Evolutionary conservation across 2,329 filamentous ascomycete species (phyloP), one percentile per base, ranked within the genome.

Genomic region (Talaromyces verruculosus): DNA sequence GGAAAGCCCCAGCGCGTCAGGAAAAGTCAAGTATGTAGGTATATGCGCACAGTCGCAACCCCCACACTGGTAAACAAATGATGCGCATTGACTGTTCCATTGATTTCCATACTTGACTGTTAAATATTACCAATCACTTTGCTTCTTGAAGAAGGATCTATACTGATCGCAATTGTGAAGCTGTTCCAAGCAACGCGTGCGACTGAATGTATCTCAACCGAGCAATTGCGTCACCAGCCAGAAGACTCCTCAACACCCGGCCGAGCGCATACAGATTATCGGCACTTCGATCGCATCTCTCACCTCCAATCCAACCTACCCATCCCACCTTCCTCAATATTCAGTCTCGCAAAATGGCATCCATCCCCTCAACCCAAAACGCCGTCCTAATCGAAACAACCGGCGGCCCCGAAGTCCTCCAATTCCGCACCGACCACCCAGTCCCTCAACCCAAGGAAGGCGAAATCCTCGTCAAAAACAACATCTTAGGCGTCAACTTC

Each of bases 401-500:
- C 22, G 91, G 91, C 67, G 90, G 88, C 8, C 82, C 85, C 1
- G 90, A 92, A 53, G 90, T 92, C 25, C 81, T 94, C 22, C 81
- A 92, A 73, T 88, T 89, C 78, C 89, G 85, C 72, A 87, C 87
- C 19, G 87, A 92, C 73, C 76, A 92, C 3, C 88, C 90, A 5
- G 86, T 96, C 1, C 91, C 92, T 0, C 80, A 83, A 60, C 86
- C 85, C 1, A 82, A 86, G 41, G 86, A 89, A n/a, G 89, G 88
- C 66, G 84, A 96, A 70, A 79, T 97, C 25, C 85, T 97, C 3
- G 86, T 97, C 66, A 90, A 89, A 79, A 96, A 96, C 78, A 87
- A 89, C 69, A 91, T 86, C 75, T 84, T 90, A 59, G 93, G 93
- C 67, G 82, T 97, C 68, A 97, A 97, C 80, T 97, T 86, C 80